Base-by-base conservation (phyloP, 345 rosid genomes). In the Acer yangbiense region DNA sequence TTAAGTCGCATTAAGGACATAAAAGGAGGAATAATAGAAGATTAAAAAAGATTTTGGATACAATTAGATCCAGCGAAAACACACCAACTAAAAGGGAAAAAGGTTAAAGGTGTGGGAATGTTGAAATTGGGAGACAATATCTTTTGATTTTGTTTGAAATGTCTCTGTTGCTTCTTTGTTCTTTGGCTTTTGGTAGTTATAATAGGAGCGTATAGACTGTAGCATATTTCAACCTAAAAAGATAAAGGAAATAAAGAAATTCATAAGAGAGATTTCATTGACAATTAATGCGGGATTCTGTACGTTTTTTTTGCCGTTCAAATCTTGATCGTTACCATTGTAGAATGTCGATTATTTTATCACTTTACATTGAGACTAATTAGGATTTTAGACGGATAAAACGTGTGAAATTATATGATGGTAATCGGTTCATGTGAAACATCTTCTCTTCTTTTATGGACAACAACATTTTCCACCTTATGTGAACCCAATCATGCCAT, bases 61-160 rank as follows among this genome's bases (percentile, higher is more conserved):
- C 44, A 78, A 78, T 83, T 83, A 78, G 78, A 78, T 85, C 83
- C 85, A 73, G 73, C 69, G 21, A 79, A 80, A 80, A 71, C 76
- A 60, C 77, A 61, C 69, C 69, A 27, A 68, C 66, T 11, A 74
- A 72, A 77, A 76, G 39, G 68, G 68, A 69, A 78, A 71, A 78
- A 71, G 75, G 50, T 13, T 39, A 82, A 78, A 78, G 66, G 67
- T 58, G 35, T 71, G 77, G 4, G 87, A 78, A 81, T 80, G 82
- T 81, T 78, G 89, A 83, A 83, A 81, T 63, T 61, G 79, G 86
- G 82, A 29, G 81, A 83, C 83, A 79, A 71, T 27, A 81, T 82
- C 86, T 81, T 82, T 84, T 77, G 78, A 75, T 82, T 85, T 82
- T 78, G 83, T 76, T 65, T 67, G 78, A 83, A 4, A 64, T 82